A percentile compares a stretch with the other conserved stretches of the same genome.
Evolutionary conservation across 306 rosid species (phyloP).

Genomic region (Casuarina glauca): DNA sequence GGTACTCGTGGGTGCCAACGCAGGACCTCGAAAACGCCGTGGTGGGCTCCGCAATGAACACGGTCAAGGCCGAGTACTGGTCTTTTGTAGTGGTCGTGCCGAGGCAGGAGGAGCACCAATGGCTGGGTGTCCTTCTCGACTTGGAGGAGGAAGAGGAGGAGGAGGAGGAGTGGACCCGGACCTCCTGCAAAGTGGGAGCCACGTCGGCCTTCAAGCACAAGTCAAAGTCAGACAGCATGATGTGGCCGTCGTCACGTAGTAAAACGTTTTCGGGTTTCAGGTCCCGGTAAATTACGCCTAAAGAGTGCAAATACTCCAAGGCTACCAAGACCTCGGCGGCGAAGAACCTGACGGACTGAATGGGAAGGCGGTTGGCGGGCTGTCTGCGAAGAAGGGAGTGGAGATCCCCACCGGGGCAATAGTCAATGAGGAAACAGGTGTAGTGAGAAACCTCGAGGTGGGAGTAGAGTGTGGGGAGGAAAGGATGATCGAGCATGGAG

Average conservation of each 20-base stretch:
- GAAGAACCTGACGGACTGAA: slow-evolving; percentile 56
- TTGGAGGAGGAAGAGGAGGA: no score
- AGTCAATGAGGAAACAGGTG: slow-evolving; percentile 87
- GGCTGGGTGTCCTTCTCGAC: no score
- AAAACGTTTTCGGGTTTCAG: slow-evolving; percentile 85
- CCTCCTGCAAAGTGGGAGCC: slow-evolving; percentile 35
- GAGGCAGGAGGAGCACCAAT: slow-evolving; percentile 25
- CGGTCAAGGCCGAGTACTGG: slow-evolving; percentile 27
- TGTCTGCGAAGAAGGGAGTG: slow-evolving; percentile 69
- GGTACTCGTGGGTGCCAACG: slow-evolving; percentile 88
- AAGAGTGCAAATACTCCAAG: slow-evolving; percentile 80
- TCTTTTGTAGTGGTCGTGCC: neutral
- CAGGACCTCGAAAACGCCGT: slow-evolving; percentile 76
- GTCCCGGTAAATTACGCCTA: slow-evolving; percentile 78
- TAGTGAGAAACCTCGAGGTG: slow-evolving; percentile 79
- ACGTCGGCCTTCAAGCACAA: slow-evolving; percentile 75
- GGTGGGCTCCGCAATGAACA: slow-evolving; percentile 81
- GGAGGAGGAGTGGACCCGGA: neutral
- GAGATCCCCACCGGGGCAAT: slow-evolving; percentile 86
- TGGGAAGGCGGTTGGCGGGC: slow-evolving; percentile 35
- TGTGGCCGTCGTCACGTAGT: slow-evolving; percentile 78
- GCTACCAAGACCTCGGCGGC: slow-evolving; percentile 82
- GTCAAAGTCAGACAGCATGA: slow-evolving; percentile 94
- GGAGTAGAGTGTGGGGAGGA: slow-evolving; percentile 91
- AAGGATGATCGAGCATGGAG: slow-evolving; percentile 78